These are phyloP conservation scores for Stipa capillata DNA, from an alignment of 176 grass and related monocot species.

Conservation along the genomic window DNA sequence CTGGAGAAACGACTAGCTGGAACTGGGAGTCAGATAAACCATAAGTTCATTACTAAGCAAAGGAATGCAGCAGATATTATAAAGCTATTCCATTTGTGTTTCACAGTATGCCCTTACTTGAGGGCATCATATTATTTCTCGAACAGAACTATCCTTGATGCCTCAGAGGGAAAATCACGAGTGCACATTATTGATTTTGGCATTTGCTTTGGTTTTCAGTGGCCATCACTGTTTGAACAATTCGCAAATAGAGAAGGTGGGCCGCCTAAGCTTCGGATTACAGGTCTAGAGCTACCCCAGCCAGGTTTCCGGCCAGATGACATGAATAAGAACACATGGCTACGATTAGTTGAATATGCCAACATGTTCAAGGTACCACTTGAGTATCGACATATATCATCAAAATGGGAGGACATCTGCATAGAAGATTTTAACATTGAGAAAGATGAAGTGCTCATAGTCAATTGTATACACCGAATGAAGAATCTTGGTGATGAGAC, in stretches of 20 bases:
- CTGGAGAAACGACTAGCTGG: constrained; percentile 47
- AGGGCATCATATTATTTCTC: constrained; percentile 35
- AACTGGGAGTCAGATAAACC: constrained; percentile 42
- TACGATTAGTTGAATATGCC: constrained; percentile 52
- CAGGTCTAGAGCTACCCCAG: constrained; percentile 49
- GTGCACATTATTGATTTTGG: constrained; percentile 79
- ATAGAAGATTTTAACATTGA: constrained; percentile 17
- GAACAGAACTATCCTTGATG: constrained; percentile 46
- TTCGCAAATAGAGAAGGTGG: constrained; percentile 29
- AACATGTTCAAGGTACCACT: constrained; percentile 53
- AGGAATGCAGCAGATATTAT: constrained; percentile 7
- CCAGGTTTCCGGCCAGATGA: constrained; percentile 45
- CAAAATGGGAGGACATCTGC: constrained; percentile 46
- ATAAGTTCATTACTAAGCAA: neutral
- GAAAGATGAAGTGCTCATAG: constrained; percentile 20
- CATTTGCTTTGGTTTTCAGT: constrained; percentile 64
- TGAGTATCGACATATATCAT: constrained; percentile 42
- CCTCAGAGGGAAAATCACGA: constrained; percentile 21
- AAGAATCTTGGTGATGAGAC: constrained; percentile 32
- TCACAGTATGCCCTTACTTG: constrained; percentile 30
- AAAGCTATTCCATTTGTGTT: constrained; percentile 23
- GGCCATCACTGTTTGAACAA: constrained; percentile 54
- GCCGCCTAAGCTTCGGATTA: constrained; percentile 47
- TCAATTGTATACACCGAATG: constrained; percentile 21
- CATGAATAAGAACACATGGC: constrained; percentile 13